Conservation (phyloP, 179 eudicot species). For the Beta corolliflora region DNA sequence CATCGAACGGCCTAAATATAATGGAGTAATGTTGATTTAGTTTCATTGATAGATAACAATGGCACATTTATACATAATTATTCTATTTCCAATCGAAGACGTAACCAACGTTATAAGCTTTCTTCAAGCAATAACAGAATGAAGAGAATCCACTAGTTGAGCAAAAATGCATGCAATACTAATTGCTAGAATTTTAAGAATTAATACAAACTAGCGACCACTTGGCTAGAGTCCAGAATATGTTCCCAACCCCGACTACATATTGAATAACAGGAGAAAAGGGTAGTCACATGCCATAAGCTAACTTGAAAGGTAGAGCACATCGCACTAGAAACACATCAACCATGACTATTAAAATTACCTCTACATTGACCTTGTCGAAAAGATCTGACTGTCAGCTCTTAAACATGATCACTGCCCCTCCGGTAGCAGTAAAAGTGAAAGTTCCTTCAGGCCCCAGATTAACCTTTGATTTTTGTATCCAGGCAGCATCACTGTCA, state of each 20-base stretch:
- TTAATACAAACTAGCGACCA: background rate
- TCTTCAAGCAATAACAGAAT: background rate
- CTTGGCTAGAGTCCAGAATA: background rate
- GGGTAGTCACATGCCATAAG: no score
- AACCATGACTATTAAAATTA: conserved; percentile 23
- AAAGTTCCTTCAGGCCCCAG: conserved; percentile 75
- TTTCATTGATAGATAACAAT: background rate
- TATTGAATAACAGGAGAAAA: background rate
- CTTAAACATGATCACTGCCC: conserved; percentile 59
- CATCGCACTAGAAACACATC: background rate
- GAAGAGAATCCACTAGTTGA: background rate
- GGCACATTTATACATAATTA: background rate
- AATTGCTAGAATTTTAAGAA: background rate
- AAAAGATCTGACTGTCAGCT: conserved; percentile 66
- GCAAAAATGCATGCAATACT: background rate
- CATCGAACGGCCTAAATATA: background rate
- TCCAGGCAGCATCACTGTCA: conserved; percentile 77
- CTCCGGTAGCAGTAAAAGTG: conserved; percentile 70
- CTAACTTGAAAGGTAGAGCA: background rate
- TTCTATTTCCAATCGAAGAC: background rate
- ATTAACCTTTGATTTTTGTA: conserved; percentile 76
- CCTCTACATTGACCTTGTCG: conserved; percentile 86
- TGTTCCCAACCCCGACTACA: background rate
- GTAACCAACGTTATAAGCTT: background rate
- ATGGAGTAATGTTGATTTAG: background rate